Conservation (phyloP, 306 rosid species). For the Malus fusca region DNA sequence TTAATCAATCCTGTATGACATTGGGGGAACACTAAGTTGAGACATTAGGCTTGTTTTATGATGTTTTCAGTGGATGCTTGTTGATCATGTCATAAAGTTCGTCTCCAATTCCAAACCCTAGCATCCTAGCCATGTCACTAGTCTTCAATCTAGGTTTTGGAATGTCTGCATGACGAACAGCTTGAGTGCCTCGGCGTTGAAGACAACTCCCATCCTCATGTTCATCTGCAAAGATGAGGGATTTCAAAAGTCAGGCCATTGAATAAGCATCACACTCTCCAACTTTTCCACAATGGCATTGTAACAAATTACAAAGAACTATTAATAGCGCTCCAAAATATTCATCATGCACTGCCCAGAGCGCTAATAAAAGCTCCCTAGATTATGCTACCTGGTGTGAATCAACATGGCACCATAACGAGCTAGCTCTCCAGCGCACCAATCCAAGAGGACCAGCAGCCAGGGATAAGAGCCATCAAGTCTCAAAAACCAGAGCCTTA, state of each 20-base stretch:
- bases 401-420: constrained; percentile 93
- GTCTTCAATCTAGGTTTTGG: constrained; percentile 72
- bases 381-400: constrained; percentile 72
- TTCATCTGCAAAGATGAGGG: constrained; percentile 58
- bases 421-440: constrained; percentile 95
- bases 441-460: constrained; percentile 78
- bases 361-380: neutral
- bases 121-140: constrained; percentile 92
- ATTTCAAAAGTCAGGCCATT: neutral
- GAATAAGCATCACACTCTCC: neutral
- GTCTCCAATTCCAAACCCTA: constrained; percentile 87
- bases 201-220: constrained; percentile 82
- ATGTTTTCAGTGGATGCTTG: constrained; percentile 46
- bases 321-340: neutral
- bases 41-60: constrained; percentile 10
- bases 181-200: constrained; percentile 89
- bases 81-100: constrained; percentile 71
- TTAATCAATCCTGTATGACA: neutral
- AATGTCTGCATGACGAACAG: constrained; percentile 67
- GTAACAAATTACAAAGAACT: neutral
- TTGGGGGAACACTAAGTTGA: neutral
- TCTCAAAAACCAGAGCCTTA: constrained; percentile 90
- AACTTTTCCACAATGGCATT: neutral
- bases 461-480: constrained; percentile 89
- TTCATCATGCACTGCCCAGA: neutral